Evolutionary conservation across 768 basidiomycete species (phyloP), one percentile per base, ranked within the genome.

Genomic region (Rossbeevera mucosa): DNA sequence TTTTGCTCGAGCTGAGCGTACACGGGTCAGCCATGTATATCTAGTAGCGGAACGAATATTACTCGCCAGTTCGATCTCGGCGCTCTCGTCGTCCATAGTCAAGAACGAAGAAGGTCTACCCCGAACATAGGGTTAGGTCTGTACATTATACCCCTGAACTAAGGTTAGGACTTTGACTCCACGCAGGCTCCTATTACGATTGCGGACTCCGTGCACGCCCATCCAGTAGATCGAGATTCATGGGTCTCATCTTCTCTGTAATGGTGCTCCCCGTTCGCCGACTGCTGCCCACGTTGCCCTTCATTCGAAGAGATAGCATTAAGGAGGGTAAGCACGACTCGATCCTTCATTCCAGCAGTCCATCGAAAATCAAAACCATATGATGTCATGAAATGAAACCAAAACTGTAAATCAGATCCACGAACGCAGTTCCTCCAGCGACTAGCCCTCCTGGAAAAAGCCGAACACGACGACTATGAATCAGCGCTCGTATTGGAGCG

Each of bases 1-100:
- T 92, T 91, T 69, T 92, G 91, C 71, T 93, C 88, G 9, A 93
- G 78, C 90, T 90, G 42, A 21, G 18, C 12, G 28, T 7, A 33
- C 16, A 22, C 3, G 33, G 12, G 26, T 54, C 13, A 57, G 40
- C 36, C 9, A 11, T 2, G 4, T 1, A 40, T 31, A 20, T 24
- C 11, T n/a, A 14, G 12, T 11, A 28, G 28, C 28, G 3, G 21
- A 9, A 24, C 4, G 8, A 11, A 44, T 9, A 2, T 20, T 12
- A 41, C 60, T 22, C n/a, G 49, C 63, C 36, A 64, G 52, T 45
- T 64, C 63, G 1, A 64, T 64, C 41, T 64, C 63, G 52, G 63
- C 63, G 9, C 64, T 64, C 44, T 64, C 63, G 18, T 65, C 64
- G 9, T 64, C 64, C 63, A 64, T 64, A 1, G 20, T 16, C n/a